Percentiles rank a stretch among this genome's conserved stretches.
phyloP scores from a whole-genome alignment of 129 eudicot species.

The Pseudognaphalium luteoalbum region DNA sequence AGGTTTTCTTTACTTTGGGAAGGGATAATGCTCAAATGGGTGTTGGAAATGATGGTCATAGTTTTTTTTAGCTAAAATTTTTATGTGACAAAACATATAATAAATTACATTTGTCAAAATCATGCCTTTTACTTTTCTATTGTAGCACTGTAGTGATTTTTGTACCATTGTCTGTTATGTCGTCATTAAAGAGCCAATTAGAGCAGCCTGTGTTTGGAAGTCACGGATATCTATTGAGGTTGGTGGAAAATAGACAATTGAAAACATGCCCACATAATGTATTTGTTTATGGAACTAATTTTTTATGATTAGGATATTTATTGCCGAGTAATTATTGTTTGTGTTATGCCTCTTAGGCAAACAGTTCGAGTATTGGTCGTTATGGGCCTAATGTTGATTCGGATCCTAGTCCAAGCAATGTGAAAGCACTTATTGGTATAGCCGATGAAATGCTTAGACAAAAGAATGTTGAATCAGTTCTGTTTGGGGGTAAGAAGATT shows the following conservation, averaged over 20 bases:
- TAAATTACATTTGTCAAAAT: conserved; percentile 13
- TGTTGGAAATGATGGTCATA: conserved; percentile 26
- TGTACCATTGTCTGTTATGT: neutral
- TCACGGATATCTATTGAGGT: conserved; percentile 18
- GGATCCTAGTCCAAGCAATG: conserved; percentile 61
- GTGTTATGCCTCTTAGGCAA: conserved; percentile 45
- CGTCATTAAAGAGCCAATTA: conserved; percentile 12
- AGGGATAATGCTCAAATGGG: conserved; percentile 13
- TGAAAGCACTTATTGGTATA: conserved; percentile 43
- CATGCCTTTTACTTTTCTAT: neutral
- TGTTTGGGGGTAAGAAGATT: conserved; percentile 72
- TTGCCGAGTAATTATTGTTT: neutral
- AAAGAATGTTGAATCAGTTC: conserved; percentile 73
- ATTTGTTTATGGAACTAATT: neutral
- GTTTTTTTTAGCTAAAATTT: neutral
- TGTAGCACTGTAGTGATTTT: neutral
- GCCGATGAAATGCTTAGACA: conserved; percentile 85
- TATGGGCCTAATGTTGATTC: conserved; percentile 52
- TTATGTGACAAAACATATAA: neutral
- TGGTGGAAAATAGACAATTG: conserved; percentile 20
- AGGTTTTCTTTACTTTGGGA: conserved; percentile 13
- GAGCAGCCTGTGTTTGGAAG: conserved; percentile 10
- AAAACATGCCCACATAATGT: neutral
- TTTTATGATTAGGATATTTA: neutral
- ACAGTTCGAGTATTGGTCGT: conserved; percentile 47